Evolutionary conservation across 306 rosid genomes (phyloP).

Genomic region (Casuarina cunninghamiana): DNA sequence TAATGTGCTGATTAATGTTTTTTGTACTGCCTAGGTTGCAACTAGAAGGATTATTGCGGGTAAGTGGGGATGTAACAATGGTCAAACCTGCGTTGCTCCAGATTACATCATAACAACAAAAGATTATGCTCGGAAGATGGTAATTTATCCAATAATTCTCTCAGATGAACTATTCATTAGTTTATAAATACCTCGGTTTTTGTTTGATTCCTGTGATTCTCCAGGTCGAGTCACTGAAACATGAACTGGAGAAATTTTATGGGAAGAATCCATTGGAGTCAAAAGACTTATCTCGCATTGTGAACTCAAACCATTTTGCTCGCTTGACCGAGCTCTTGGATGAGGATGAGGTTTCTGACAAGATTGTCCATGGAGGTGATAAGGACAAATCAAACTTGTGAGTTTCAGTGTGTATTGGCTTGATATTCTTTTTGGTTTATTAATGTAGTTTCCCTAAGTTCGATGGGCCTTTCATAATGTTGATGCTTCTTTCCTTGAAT

Average conservation of each 20-base stretch:
- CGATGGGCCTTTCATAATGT: slow-evolving; percentile 16
- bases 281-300: slow-evolving; percentile 87
- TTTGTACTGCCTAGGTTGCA: slow-evolving; percentile 60
- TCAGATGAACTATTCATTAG: slow-evolving; percentile 17
- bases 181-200: slow-evolving; percentile 17
- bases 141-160: slow-evolving; percentile 31
- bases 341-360: slow-evolving; percentile 84
- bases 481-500: slow-evolving; percentile 24
- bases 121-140: slow-evolving; percentile 86
- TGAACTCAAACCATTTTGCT: slow-evolving; percentile 75
- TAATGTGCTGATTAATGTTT: slow-evolving; percentile 20
- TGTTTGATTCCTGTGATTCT: slow-evolving; percentile 29
- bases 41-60: slow-evolving; percentile 81
- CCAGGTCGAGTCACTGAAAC: slow-evolving; percentile 75
- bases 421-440: slow-evolving; percentile 15
- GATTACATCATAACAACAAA: slow-evolving; percentile 79
- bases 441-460: slow-evolving; percentile 18
- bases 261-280: slow-evolving; percentile 84
- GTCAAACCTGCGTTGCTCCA: slow-evolving; percentile 92
- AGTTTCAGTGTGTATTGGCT: slow-evolving; percentile 34
- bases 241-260: slow-evolving; percentile 71
- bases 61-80: slow-evolving; percentile 92
- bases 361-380: slow-evolving; percentile 85
- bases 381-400: slow-evolving; percentile 75
- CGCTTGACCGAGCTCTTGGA: slow-evolving; percentile 87